phyloP scores from a whole-genome alignment of 345 rosid species.

The Laguncularia racemosa region DNA sequence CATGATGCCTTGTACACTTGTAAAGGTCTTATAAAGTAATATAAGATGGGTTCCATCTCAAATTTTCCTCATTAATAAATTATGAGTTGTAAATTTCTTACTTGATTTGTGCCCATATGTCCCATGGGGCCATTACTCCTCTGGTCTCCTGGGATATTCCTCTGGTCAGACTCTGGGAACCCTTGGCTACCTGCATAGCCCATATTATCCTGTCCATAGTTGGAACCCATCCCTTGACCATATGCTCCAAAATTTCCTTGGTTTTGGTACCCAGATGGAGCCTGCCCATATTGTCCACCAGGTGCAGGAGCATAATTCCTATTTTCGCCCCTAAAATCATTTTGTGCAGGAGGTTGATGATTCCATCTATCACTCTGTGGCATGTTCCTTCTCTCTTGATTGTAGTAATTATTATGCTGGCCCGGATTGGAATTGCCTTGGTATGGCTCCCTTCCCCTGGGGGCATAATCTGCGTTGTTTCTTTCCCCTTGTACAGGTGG shows the following conservation, averaged over 20 bases:
- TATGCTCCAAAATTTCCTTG: slow-evolving; percentile 5
- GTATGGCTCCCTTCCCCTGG: slow-evolving; percentile 25
- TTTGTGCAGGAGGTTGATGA: slow-evolving; percentile 11
- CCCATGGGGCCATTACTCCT: slow-evolving; percentile 29
- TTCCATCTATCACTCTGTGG: slow-evolving; percentile 26
- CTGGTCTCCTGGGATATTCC: slow-evolving; percentile 16
- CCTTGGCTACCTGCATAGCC: slow-evolving; percentile 20
- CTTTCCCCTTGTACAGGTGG: slow-evolving; percentile 32
- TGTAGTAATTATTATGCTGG: slow-evolving; percentile 29
- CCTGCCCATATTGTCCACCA: slow-evolving; percentile 22
- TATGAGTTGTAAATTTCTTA: slow-evolving; percentile 12
- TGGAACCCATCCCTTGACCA: slow-evolving; percentile 24
- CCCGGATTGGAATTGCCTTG: slow-evolving; percentile 33
- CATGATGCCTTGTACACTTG: too few species aligned
- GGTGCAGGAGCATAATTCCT: slow-evolving; percentile 17
- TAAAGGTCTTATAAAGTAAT: not conserved
- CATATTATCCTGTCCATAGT: slow-evolving; percentile 17
- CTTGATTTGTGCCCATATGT: slow-evolving; percentile 33
- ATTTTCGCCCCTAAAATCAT: slow-evolving; percentile 18
- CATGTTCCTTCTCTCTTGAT: slow-evolving; percentile 29
- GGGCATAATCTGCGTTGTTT: slow-evolving; percentile 31
- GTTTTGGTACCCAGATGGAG: slow-evolving; percentile 8
- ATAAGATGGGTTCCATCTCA: not conserved
- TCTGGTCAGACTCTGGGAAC: slow-evolving; percentile 17
- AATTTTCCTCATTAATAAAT: not conserved